phyloP scores from a whole-genome alignment of 441 rosid species.

The Adansonia gregorii region DNA sequence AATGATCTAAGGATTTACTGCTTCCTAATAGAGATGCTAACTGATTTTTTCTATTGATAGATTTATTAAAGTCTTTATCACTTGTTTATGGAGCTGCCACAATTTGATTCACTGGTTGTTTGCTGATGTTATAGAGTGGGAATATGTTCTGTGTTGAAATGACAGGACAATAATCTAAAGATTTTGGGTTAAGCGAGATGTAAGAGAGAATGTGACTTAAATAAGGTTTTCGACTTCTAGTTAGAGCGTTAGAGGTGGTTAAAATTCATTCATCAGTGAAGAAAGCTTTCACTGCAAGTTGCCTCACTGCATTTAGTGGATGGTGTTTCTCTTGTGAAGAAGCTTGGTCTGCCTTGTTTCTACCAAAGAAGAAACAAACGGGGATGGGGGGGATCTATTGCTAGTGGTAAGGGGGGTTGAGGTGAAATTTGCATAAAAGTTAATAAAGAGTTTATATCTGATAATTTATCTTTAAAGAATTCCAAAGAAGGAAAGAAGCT shows the following conservation, averaged over 20 bases:
- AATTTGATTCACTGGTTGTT: conserved; percentile 10
- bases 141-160: conserved; percentile 16
- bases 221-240: conserved; percentile 13
- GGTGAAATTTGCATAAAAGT: conserved; percentile 1
- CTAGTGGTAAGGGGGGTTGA: background rate
- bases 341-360: no score
- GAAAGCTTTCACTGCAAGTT: background rate
- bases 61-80: background rate
- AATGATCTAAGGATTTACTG: background rate
- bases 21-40: background rate
- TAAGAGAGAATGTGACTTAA: background rate
- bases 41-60: background rate
- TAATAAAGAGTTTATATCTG: background rate
- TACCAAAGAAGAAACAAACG: no score
- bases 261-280: background rate
- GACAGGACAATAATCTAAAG: background rate
- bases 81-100: conserved; percentile 17
- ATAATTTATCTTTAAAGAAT: background rate
- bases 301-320: background rate
- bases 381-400: background rate
- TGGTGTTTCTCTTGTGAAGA: conserved; percentile 13
- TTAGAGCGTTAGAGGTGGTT: background rate
- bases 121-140: conserved; percentile 16
- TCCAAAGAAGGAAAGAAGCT: background rate
- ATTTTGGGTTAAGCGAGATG: background rate